Evolutionary conservation across 2,329 filamentous ascomycete genomes (phyloP), one percentile per base, ranked within the genome.

Genomic region (Didymella keratinophila): DNA sequence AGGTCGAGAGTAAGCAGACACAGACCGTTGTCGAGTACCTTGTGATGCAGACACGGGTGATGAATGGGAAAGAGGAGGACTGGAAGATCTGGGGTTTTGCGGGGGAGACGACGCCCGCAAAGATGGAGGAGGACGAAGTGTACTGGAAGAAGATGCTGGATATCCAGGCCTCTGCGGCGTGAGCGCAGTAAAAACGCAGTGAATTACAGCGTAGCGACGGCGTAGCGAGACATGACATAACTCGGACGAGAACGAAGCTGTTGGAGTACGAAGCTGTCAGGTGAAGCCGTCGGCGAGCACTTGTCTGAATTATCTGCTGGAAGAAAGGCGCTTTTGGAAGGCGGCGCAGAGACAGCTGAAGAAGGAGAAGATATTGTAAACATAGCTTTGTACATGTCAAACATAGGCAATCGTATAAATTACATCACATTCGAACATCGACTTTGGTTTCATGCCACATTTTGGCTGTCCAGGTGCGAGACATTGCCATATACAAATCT

Each of bases 21-120:
- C 54, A 60, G 47, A 58, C n/a, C 42, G 81, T 88, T 65, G 73
- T 82, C 1, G 89, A 92, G 79, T 86, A 91, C 68, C 63, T 92
- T 4, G 87, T 90, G 37, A 64, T 92, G 44, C 85, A 86, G 69
- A 78, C 76, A 45, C 74, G 70, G 52, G 84, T 83, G 20, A 84
- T 79, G 44, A 60, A 67, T 2, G 81, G 80, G 32, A 71, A 79
- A 69, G 73, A 81, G 55, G 77, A 74, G 27, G 78, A 81, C 2
- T 92, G 89, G 89, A 81, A 80, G 71, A 74, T 91, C 49, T 89
- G 88, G 84, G 89, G 89, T 14, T 89, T 86, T 20, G 78, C 85
- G 28, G 74, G 82, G 41, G 82, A 85, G 66, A 86, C 83, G 36
- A 74, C 68, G 27, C 62, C 63, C 4, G 62, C 65, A 45, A 62